Evolutionary conservation across 163 green algal genomes (phyloP).

Genomic region (Scenedesmus sp.): DNA sequence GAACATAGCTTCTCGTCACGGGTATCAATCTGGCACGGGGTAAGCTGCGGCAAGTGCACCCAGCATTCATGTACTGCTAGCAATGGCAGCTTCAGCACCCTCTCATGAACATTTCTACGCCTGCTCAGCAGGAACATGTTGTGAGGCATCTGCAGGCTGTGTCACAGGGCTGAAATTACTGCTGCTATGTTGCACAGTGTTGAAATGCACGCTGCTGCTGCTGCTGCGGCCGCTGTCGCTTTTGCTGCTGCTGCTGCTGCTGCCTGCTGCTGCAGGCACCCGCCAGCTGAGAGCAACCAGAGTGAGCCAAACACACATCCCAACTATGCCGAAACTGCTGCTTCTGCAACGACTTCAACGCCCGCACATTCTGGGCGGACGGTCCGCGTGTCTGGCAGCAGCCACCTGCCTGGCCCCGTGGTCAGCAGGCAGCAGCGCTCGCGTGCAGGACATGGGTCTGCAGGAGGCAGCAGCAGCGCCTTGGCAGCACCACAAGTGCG

Average conservation of each 20-base stretch:
- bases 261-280: neutral
- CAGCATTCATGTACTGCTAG: neutral
- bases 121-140: too few relatives aligned
- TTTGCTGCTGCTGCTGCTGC: neutral
- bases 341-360: neutral
- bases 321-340: neutral
- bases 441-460: conserved; percentile 17
- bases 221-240: neutral
- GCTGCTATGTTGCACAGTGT: neutral
- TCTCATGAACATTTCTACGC: too few relatives aligned
- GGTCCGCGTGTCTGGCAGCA: neutral
- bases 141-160: neutral
- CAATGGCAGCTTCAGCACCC: neutral
- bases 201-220: neutral
- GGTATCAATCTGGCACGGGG: neutral
- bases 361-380: neutral
- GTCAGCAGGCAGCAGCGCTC: neutral
- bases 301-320: neutral
- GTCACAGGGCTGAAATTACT: neutral
- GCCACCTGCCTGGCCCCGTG: neutral
- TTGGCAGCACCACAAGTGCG: neutral
- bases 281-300: neutral
- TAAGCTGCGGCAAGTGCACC: neutral
- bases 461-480: conserved; percentile 7
- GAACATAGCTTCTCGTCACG: neutral